These are phyloP conservation scores for Dacryopinax primogenitus DNA, from an alignment of 768 basidiomycete species.

Conservation along the genomic window DNA sequence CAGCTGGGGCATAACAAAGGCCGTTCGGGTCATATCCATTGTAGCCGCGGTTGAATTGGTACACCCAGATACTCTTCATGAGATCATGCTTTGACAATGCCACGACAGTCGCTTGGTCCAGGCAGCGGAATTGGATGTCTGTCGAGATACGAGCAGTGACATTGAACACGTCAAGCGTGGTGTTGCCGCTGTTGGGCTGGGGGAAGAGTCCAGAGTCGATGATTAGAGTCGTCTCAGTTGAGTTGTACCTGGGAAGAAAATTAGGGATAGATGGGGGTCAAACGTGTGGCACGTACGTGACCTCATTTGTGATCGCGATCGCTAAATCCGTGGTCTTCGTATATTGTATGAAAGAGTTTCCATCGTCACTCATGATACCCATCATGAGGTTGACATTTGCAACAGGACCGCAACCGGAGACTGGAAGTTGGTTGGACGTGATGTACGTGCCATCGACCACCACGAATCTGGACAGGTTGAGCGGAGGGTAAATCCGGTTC, in stretches of 20 bases:
- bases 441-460: constrained; percentile 40
- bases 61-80: constrained; percentile 34
- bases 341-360: constrained; percentile 35
- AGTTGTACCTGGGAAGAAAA: too few species aligned
- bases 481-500: neutral
- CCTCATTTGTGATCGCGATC: neutral
- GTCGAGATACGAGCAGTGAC: constrained; percentile 35
- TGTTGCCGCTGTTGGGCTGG: constrained; percentile 27
- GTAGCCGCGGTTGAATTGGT: constrained; percentile 22
- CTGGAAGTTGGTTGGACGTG: constrained; percentile 28
- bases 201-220: constrained; percentile 33
- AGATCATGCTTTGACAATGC: constrained; percentile 33
- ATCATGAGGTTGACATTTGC: constrained; percentile 38
- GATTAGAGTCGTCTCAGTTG: constrained; percentile 14
- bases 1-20: constrained; percentile 35
- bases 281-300: too few species aligned
- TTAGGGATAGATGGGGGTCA: too few species aligned
- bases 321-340: constrained; percentile 18
- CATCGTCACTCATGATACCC: constrained; percentile 42
- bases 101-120: constrained; percentile 39
- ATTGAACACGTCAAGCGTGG: constrained; percentile 36
- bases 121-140: constrained; percentile 36
- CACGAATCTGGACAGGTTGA: neutral
- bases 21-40: constrained; percentile 35
- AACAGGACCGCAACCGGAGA: constrained; percentile 31